Conservation (phyloP, 208 protist species). For the Crithidia thermophila region DNA sequence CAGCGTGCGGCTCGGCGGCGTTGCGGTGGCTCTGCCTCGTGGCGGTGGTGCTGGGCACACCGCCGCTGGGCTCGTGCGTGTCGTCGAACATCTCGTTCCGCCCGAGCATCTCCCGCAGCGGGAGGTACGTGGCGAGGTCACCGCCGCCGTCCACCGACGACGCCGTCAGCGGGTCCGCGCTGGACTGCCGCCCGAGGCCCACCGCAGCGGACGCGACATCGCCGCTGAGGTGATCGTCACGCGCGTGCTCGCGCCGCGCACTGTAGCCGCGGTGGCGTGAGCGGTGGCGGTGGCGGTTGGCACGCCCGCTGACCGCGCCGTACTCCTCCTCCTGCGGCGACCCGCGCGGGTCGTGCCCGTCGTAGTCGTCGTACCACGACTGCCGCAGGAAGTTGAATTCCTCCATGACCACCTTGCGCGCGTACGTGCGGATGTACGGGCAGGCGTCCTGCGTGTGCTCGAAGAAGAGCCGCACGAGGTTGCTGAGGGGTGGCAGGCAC, state of each 20-base stretch:
- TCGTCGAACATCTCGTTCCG: slow-evolving; percentile 14
- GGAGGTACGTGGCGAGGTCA: slow-evolving; percentile 18
- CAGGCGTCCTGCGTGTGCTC: slow-evolving; percentile 70
- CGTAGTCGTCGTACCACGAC: slow-evolving; percentile 47
- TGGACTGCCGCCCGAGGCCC: neutral
- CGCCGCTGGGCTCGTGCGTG: neutral
- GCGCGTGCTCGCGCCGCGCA: neutral
- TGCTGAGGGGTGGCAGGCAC: slow-evolving; percentile 50
- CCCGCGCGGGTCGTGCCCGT: slow-evolving; percentile 2
- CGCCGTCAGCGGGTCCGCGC: slow-evolving; percentile 9
- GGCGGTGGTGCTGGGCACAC: neutral
- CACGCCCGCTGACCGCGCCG: slow-evolving; percentile 7
- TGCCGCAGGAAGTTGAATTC: slow-evolving; percentile 62
- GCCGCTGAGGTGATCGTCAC: neutral
- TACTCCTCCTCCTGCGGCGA: slow-evolving; percentile 24
- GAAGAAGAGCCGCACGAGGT: slow-evolving; percentile 54
- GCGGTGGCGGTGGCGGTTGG: slow-evolving; percentile 7
- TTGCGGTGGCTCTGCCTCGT: neutral
- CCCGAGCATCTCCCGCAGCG: slow-evolving; percentile 22
- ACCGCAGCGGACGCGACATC: neutral
- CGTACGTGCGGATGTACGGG: slow-evolving; percentile 62
- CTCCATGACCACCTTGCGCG: slow-evolving; percentile 58
- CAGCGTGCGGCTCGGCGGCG: neutral
- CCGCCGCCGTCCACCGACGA: slow-evolving; percentile 12
- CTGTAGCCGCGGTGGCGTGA: slow-evolving; percentile 2